Conservation (phyloP, 306 rosid species). For the Bauhinia variegata region DNA sequence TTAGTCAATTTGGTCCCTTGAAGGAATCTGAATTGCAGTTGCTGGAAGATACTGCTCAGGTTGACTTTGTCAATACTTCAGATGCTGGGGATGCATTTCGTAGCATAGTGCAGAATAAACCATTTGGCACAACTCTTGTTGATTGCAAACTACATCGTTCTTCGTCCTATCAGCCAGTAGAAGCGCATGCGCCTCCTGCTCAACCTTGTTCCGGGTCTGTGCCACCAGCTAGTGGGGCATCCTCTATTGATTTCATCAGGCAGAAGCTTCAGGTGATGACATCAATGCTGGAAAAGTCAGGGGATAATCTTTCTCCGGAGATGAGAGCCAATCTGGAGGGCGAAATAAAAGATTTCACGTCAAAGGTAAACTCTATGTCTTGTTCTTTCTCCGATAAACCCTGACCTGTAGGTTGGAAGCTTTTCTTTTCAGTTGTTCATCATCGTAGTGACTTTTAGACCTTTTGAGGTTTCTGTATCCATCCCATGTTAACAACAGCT, state of each 20-base stretch:
- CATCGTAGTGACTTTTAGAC: too few species aligned
- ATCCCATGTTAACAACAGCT: too few species aligned
- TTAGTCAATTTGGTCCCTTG: slow-evolving; percentile 80
- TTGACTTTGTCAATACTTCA: slow-evolving; percentile 56
- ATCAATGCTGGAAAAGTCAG: slow-evolving; percentile 67
- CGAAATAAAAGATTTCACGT: slow-evolving; percentile 66
- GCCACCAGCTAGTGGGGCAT: slow-evolving; percentile 45
- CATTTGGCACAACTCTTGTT: slow-evolving; percentile 56
- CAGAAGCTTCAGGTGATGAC: slow-evolving; percentile 80
- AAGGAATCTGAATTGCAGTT: slow-evolving; percentile 62
- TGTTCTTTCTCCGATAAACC: slow-evolving; percentile 40
- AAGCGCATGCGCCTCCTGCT: slow-evolving; percentile 21
- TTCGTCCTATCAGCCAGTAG: slow-evolving; percentile 26
- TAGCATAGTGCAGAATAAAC: slow-evolving; percentile 60
- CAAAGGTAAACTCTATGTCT: slow-evolving; percentile 70
- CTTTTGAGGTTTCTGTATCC: too few species aligned
- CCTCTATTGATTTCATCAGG: slow-evolving; percentile 59
- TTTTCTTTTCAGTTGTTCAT: too few species aligned
- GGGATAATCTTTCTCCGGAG: slow-evolving; percentile 65
- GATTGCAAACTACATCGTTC: slow-evolving; percentile 58
- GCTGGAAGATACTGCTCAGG: slow-evolving; percentile 49
- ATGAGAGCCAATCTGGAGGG: slow-evolving; percentile 64
- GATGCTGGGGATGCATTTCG: slow-evolving; percentile 72
- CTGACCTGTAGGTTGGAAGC: slow-evolving; percentile 23
- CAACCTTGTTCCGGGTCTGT: slow-evolving; percentile 25